Evolutionary conservation across 129 eudicot genomes (phyloP).

Genomic region (Calendula officinalis): DNA sequence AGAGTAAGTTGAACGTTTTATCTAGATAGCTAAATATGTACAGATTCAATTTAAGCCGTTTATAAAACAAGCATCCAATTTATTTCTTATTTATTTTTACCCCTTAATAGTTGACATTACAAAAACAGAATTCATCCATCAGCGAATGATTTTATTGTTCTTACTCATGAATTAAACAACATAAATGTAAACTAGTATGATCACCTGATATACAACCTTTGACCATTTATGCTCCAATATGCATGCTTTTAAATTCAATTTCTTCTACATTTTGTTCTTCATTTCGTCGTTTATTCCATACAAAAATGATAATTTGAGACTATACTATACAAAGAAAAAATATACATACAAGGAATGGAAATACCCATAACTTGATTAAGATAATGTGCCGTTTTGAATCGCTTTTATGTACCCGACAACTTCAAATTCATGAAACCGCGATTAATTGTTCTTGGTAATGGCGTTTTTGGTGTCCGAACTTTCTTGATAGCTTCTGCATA

Average conservation of each 20-base stretch:
- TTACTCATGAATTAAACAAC: constrained; percentile 16
- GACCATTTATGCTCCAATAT: constrained; percentile 26
- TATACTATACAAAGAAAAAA: constrained; percentile 46
- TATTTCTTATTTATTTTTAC: constrained; percentile 7
- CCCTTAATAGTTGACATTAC: constrained; percentile 26
- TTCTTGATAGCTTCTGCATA: constrained; percentile 46
- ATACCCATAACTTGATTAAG: constrained; percentile 47
- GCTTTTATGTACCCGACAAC: constrained; percentile 24
- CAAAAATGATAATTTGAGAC: constrained; percentile 31
- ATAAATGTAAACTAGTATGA: constrained; percentile 28
- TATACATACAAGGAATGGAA: constrained; percentile 55
- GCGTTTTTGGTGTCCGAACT: constrained; percentile 33
- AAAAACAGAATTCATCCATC: constrained; percentile 24
- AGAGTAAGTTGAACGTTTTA: too few relatives aligned
- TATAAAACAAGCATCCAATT: neutral
- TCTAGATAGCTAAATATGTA: too few relatives aligned
- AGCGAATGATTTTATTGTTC: constrained; percentile 2
- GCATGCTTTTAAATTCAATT: constrained; percentile 17
- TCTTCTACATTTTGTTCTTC: constrained; percentile 23
- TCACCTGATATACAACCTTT: constrained; percentile 37
- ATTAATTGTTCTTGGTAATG: constrained; percentile 27
- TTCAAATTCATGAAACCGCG: constrained; percentile 34
- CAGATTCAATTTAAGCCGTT: too few relatives aligned
- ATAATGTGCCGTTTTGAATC: constrained; percentile 31
- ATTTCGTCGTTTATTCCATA: constrained; percentile 11